Evolutionary conservation across 208 protist species (phyloP).

Genomic region (Lotmaria passim): DNA sequence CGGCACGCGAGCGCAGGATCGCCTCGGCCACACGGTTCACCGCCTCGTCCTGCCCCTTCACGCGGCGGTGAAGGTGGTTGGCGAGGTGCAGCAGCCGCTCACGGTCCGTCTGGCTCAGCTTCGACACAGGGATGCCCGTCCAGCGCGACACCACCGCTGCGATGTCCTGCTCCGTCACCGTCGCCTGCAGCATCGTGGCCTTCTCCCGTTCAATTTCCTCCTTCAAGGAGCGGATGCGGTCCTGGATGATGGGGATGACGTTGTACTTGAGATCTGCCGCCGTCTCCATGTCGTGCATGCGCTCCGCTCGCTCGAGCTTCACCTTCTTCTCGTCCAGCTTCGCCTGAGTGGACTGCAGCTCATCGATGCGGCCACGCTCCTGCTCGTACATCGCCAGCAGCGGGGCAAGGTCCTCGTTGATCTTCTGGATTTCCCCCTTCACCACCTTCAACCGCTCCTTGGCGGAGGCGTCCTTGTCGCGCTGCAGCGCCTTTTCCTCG

Average conservation of each 20-base stretch:
- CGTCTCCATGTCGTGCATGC: slow-evolving; percentile 86
- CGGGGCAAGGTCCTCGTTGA: slow-evolving; percentile 83
- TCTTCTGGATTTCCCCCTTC: slow-evolving; percentile 73
- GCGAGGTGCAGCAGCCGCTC: slow-evolving; percentile 91
- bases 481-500: slow-evolving; percentile 91
- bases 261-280: slow-evolving; percentile 97
- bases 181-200: slow-evolving; percentile 92
- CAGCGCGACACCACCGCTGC: slow-evolving; percentile 95
- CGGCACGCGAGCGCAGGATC: slow-evolving; percentile 96
- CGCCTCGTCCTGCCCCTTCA: slow-evolving; percentile 97
- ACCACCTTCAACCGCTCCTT: slow-evolving; percentile 74
- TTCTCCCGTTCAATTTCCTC: slow-evolving; percentile 74
- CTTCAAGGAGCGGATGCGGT: slow-evolving; percentile 76
- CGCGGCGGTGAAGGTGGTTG: slow-evolving; percentile 79
- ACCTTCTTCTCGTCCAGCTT: slow-evolving; percentile 91
- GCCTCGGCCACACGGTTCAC: slow-evolving; percentile 96
- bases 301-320: slow-evolving; percentile 92
- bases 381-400: slow-evolving; percentile 82
- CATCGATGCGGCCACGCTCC: slow-evolving; percentile 85
- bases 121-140: slow-evolving; percentile 97
- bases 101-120: slow-evolving; percentile 91
- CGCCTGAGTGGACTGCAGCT: slow-evolving; percentile 83
- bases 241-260: slow-evolving; percentile 95
- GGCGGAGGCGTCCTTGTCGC: slow-evolving; percentile 86
- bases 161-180: slow-evolving; percentile 94